Evolutionary conservation across 2,329 filamentous ascomycete genomes (phyloP), one percentile per base, ranked within the genome.

Genomic region (Lizonia empirigonia): DNA sequence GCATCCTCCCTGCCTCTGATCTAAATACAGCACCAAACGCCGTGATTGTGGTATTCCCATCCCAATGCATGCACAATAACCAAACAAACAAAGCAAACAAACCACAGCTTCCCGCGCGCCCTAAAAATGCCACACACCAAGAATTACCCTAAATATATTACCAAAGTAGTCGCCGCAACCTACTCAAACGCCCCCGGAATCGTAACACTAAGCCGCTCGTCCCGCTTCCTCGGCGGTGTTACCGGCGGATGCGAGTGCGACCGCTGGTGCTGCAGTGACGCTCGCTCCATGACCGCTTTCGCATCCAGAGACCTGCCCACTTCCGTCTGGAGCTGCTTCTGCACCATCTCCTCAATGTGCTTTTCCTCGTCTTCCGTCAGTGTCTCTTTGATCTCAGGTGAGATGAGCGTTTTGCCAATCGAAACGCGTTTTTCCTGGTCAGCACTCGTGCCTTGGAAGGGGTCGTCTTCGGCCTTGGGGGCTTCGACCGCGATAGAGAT

Each of bases 321-420:
- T 53, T 72, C 70, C 9, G 57, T 55, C 24, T 70, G 63, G 3
- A 74, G 64, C 46, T 75, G 71, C 30, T 58, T 60, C 34, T 72
- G 63, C n/a, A 67, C 71, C 48, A 71, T 54, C n/a, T 60, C 50
- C 40, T 72, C 71, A 18, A 70, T 67, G 19, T 63, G 62, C 55
- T 69, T 63, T 56, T 73, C 71, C 16, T 73, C 68, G 0, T 70
- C 65, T 24, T 30, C 26, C 50, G 52, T 29, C 53, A 62, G 38
- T 27, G 27, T 24, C 13, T 55, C 41, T 32, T 61, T 35, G 13
- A 48, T 16, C 23, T 47, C 50, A 6, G 30, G 46, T 34, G 63
- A 67, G 30, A 75, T 65, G 33, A 74, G 49, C 0, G 69, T 73
- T 24, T 72, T 71, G 26, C 72, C 72, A 22, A 74, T 74, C 1